phyloP scores from a whole-genome alignment of 2,329 filamentous ascomycete species.

The Aschersonia sp. region DNA sequence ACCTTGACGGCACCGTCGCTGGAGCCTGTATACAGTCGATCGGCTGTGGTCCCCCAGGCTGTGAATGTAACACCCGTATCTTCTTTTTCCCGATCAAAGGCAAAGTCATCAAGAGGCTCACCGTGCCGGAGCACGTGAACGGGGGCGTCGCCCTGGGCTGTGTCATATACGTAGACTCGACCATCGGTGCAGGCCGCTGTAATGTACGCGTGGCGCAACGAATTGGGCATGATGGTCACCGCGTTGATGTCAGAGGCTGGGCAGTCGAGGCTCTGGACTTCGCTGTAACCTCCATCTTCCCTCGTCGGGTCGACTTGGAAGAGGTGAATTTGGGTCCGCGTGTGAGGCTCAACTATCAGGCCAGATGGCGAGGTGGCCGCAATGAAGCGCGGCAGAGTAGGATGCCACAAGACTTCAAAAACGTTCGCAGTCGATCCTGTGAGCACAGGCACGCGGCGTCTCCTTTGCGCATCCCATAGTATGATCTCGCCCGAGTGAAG shows the following conservation, averaged over 20 bases:
- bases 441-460: slow-evolving; percentile 29
- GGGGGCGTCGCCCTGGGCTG: slow-evolving; percentile 36
- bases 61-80: slow-evolving; percentile 51
- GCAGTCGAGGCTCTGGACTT: slow-evolving; percentile 43
- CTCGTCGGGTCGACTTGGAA: slow-evolving; percentile 23
- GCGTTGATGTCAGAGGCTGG: slow-evolving; percentile 47
- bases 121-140: slow-evolving; percentile 43
- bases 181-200: slow-evolving; percentile 49
- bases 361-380: slow-evolving; percentile 41
- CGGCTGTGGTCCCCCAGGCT: slow-evolving; percentile 41
- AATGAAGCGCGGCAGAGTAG: slow-evolving; percentile 34
- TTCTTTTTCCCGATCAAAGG: slow-evolving; percentile 33
- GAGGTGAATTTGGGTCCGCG: slow-evolving; percentile 42
- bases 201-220: slow-evolving; percentile 32
- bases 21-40: slow-evolving; percentile 48
- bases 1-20: slow-evolving; percentile 49
- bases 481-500: slow-evolving; percentile 44
- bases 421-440: slow-evolving; percentile 43
- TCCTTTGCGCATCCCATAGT: slow-evolving; percentile 37
- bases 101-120: slow-evolving; percentile 22
- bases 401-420: slow-evolving; percentile 52
- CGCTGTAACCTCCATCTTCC: slow-evolving; percentile 17
- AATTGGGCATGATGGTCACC: slow-evolving; percentile 43
- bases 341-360: slow-evolving; percentile 25
- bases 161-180: slow-evolving; percentile 49